Evolutionary conservation across 768 basidiomycete species (phyloP).

Genomic region (Coprinopsis cinerea): DNA sequence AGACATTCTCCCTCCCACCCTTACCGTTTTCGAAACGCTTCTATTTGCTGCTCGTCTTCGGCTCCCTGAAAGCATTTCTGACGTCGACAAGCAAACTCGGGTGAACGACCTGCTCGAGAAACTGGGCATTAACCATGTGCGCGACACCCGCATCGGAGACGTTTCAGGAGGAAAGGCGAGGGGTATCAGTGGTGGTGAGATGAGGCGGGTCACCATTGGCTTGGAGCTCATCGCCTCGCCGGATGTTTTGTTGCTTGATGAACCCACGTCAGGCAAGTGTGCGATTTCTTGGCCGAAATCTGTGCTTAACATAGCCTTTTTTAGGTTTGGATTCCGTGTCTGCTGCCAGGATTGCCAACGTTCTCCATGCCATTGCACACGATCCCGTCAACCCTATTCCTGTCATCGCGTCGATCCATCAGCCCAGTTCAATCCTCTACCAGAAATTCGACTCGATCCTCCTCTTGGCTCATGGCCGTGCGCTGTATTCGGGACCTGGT

Average conservation of each 20-base stretch:
- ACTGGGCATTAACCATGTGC: conserved; percentile 68
- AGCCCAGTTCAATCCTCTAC: conserved; percentile 83
- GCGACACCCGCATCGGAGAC: conserved; percentile 65
- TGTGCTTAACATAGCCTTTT: not conserved
- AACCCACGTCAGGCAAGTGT: conserved; percentile 61
- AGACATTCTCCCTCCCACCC: conserved; percentile 71
- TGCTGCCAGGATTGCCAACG: conserved; percentile 71
- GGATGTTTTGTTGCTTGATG: conserved; percentile 81
- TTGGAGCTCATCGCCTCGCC: conserved; percentile 83
- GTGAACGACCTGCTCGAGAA: conserved; percentile 71
- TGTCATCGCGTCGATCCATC: conserved; percentile 83
- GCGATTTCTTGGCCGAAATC: too few species aligned
- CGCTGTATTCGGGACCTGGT: conserved; percentile 77
- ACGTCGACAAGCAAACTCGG: conserved; percentile 54
- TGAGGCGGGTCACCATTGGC: conserved; percentile 85
- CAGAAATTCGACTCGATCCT: conserved; percentile 80
- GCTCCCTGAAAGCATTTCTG: conserved; percentile 65
- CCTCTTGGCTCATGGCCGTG: conserved; percentile 69
- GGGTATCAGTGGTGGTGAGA: conserved; percentile 90
- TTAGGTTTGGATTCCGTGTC: conserved; percentile 83
- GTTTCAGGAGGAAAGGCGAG: conserved; percentile 61
- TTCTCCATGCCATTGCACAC: conserved; percentile 71
- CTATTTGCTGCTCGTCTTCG: conserved; percentile 83
- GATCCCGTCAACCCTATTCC: conserved; percentile 65
- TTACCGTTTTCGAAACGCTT: conserved; percentile 80